phyloP scores from a whole-genome alignment of 2,329 filamentous ascomycete species.

The Botryotinia globosa region DNA sequence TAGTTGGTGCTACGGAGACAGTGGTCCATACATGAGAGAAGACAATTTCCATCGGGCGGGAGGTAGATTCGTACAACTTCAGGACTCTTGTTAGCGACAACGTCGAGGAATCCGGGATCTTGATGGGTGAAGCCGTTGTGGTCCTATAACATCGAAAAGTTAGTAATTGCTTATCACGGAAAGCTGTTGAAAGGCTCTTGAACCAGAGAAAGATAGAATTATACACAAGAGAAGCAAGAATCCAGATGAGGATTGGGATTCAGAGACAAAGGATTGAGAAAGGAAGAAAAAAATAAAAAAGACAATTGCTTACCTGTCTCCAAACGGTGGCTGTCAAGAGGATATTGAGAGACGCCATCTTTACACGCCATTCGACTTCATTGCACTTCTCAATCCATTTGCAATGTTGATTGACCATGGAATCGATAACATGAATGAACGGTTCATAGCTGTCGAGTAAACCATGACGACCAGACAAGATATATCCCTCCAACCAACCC shows the following conservation, averaged over 20 bases:
- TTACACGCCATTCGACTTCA: conserved; percentile 75
- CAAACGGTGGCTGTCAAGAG: conserved; percentile 75
- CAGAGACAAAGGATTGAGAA: too few species aligned
- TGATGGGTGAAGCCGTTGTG: conserved; percentile 84
- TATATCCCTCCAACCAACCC: conserved; percentile 77
- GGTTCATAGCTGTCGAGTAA: conserved; percentile 76
- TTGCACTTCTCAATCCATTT: conserved; percentile 81
- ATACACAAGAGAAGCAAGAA: too few species aligned
- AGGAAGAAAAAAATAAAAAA: not conserved
- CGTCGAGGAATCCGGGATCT: conserved; percentile 76
- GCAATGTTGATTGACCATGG: conserved; percentile 83
- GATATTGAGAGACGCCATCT: conserved; percentile 74
- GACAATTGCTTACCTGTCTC: conserved; percentile 55
- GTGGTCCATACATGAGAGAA: conserved; percentile 73
- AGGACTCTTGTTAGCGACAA: conserved; percentile 75
- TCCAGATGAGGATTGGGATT: not conserved
- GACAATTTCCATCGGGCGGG: conserved; percentile 74
- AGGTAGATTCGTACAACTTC: conserved; percentile 80
- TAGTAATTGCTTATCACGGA: not conserved
- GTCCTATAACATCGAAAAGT: conserved; percentile 38
- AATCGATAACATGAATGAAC: conserved; percentile 80
- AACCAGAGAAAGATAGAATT: not conserved
- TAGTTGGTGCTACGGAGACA: conserved; percentile 73
- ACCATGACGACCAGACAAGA: conserved; percentile 71
- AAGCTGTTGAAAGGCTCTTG: not conserved